Evolutionary conservation across 2,329 filamentous ascomycete species (phyloP), one percentile per base, ranked within the genome.

Genomic region (Alternaria novae-zelandiae): DNA sequence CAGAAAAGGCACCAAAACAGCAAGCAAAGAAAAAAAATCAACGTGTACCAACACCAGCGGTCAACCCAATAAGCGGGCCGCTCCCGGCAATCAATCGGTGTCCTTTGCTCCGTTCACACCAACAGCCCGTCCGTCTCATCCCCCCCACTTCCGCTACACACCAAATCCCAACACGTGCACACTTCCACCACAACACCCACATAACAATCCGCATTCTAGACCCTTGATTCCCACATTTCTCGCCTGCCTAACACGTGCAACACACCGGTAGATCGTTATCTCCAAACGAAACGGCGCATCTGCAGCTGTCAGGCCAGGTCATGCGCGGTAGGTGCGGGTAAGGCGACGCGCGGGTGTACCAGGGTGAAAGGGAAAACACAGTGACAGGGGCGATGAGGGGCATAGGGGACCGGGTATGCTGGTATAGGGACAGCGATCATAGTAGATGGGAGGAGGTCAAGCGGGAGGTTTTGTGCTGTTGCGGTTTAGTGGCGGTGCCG

Each of bases 321-420:
- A 60, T 63, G 61, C 57, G 56, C 57, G 57, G 50, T 53, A 60
- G 45, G 45, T 63, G 61, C 61, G 61, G 61, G 61, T 63, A 63
- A 51, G 61, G 61, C 61, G 57, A 23, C 50, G 54, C 46, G 57
- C 41, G 26, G 23, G 15, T 36, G 28, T 53, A 21, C 23, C 8
- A 54, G 36, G 36, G 36, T 41, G 36, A 41, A 41, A 17, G 36
- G 36, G 36, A 20, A 26, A 28, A 41, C 17, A 46, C 36, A 41
- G 36, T 17, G 36, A 41, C 47, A 36, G 41, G 45, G 26, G 49
- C 10, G 26, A 23, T 7, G 36, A 25, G n/a, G 47, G 17, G 45
- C 32, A 47, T 21, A 43, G 21, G 59, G 54, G 43, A 58, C 59
- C 54, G 53, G 59, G 59, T 21, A 60, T 55, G 57, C 43, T 28